Evolutionary conservation across 2,329 filamentous ascomycete species (phyloP), one percentile per base, ranked within the genome.

Genomic region (Penicillium sp.): DNA sequence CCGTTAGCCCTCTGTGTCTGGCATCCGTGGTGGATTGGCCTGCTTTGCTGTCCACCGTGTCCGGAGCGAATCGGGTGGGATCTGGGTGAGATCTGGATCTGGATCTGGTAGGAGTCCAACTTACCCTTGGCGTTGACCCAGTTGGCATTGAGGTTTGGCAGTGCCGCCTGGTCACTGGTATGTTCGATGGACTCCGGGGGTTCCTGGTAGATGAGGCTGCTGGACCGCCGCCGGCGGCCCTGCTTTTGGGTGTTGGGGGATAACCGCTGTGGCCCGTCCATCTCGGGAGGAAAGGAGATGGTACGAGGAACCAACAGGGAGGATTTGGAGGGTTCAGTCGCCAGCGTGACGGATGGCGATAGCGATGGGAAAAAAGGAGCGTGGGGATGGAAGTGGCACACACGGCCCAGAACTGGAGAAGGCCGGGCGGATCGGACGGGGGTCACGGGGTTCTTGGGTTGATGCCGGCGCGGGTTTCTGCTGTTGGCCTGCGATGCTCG

Each of bases 81-180:
- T n/a, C n/a, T n/a, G n/a, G n/a, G n/a, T n/a, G n/a, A n/a, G n/a
- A n/a, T n/a, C n/a, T n/a, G n/a, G n/a, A n/a, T n/a, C n/a, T n/a
- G 20, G 14, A 21, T 26, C 36, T 18, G 27, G 17, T 7, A 33
- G 30, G 21, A 34, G 29, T 19, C 18, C 31, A 30, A 57, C 79
- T 71, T 73, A 97, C 93, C 93, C 81, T 98, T 98, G 60, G 90
- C 87, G 70, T 97, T 97, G 54, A 96, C 94, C 93, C 93, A 98
- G 72, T 96, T 87, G 56, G 93, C 89, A 70, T 98, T 98, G 62
- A 96, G 73, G 63, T 98, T 98, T 36, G 93, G 93, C 57, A 96
- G 76, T 25, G 87, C 87, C 41, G 89, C 87, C 76, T 97, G 93
- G 69, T 98, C 93, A 64, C 86, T 96, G 70, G 94, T 87, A 72